A percentile compares a stretch with the other conserved stretches of the same genome.
Conservation (phyloP, 768 basidiomycete genomes). For the Tephrocybe sp. region DNA sequence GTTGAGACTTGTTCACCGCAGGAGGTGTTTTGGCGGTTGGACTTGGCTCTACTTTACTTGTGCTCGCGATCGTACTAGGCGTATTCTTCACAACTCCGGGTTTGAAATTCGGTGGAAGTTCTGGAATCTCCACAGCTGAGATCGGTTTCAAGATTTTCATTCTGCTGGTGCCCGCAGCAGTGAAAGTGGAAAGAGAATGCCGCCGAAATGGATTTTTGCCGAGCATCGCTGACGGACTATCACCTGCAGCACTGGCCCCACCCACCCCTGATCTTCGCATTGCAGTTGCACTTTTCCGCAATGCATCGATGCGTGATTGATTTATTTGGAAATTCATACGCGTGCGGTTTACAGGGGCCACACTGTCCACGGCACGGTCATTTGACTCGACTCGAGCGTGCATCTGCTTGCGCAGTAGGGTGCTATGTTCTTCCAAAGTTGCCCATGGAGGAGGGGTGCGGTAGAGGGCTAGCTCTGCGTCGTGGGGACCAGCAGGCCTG, state of each 20-base stretch:
- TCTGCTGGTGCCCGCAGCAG: neutral
- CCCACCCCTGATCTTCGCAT: constrained; percentile 5
- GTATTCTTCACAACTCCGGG: no score
- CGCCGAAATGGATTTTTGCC: constrained; percentile 22
- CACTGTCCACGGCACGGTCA: neutral
- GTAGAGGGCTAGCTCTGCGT: constrained; percentile 32
- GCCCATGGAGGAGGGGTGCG: constrained; percentile 39
- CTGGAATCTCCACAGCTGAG: constrained; percentile 26
- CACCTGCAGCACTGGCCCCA: no score
- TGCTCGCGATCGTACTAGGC: no score
- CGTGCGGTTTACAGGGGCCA: constrained; percentile 11
- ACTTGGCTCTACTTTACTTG: constrained; percentile 1
- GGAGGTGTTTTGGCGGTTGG: neutral
- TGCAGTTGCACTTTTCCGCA: constrained; percentile 13
- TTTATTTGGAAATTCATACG: constrained; percentile 12
- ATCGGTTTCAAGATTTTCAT: constrained; percentile 24
- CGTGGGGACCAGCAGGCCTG: constrained; percentile 9
- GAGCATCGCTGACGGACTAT: no score
- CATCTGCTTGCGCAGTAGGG: neutral
- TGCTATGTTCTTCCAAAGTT: constrained; percentile 18
- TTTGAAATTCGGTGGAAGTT: constrained; percentile 17
- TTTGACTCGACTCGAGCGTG: neutral
- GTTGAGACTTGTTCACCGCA: neutral
- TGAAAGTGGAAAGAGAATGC: constrained; percentile 3
- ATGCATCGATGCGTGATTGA: constrained; percentile 12